Evolutionary conservation across 805 yeast genomes (phyloP).

Genomic region (Alloascoidea hylecoeti): DNA sequence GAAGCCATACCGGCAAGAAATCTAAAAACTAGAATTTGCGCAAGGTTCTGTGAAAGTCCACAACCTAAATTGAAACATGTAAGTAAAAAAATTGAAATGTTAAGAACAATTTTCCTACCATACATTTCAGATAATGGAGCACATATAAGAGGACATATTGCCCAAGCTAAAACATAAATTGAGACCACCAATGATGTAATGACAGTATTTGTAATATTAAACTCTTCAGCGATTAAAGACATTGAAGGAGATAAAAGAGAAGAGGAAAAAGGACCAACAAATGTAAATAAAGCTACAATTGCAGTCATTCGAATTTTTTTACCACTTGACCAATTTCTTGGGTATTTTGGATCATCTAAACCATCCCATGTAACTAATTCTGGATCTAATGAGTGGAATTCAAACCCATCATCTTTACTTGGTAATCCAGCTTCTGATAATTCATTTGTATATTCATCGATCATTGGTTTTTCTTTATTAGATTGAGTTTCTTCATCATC

Average conservation of each 20-base stretch:
- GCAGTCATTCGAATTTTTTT: constrained; percentile 28
- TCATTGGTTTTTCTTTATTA: constrained; percentile 3
- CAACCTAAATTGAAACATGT: constrained; percentile 34
- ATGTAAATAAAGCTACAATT: constrained; percentile 40
- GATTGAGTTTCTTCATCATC: not conserved
- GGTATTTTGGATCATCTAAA: constrained; percentile 42
- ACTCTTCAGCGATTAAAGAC: constrained; percentile 27
- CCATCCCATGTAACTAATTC: constrained; percentile 60
- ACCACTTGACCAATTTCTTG: constrained; percentile 42
- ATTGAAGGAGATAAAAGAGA: constrained; percentile 52
- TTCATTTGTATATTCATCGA: constrained; percentile 2
- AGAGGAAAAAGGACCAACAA: constrained; percentile 48
- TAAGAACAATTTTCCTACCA: constrained; percentile 46
- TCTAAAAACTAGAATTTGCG: constrained; percentile 43
- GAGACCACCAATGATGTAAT: constrained; percentile 42
- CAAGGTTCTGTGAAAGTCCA: constrained; percentile 39
- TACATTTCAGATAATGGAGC: constrained; percentile 58
- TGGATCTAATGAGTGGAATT: constrained; percentile 41
- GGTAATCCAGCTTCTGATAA: not conserved
- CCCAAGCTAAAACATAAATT: constrained; percentile 58
- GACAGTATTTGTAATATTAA: constrained; percentile 25
- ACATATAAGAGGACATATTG: constrained; percentile 47
- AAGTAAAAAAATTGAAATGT: constrained; percentile 32
- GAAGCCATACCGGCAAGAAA: constrained; percentile 57
- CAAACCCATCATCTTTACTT: constrained; percentile 29